phyloP scores from a whole-genome alignment of 345 rosid species.

The Orychophragmus violaceus region DNA sequence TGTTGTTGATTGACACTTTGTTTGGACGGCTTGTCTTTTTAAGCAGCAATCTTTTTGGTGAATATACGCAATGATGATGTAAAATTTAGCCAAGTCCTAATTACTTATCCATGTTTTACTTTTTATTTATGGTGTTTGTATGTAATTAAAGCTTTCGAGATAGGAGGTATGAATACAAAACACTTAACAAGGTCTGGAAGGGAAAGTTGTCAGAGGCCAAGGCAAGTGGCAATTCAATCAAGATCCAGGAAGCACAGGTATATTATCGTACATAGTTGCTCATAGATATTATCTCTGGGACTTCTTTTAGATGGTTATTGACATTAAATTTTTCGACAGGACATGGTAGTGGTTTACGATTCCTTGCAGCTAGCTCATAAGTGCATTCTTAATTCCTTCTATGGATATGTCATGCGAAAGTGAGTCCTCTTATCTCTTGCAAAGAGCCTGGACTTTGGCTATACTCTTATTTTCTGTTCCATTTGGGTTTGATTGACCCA shows the following conservation, averaged over 20 bases:
- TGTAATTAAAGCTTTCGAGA: conserved; percentile 74
- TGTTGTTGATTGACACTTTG: not conserved
- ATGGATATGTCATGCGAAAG: conserved; percentile 99
- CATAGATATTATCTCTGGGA: not conserved
- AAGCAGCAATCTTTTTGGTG: conserved; percentile 3
- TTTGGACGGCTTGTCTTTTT: conserved; percentile 9
- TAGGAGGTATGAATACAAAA: conserved; percentile 96
- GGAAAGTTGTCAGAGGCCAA: conserved; percentile 96
- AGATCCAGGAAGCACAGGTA: conserved; percentile 98
- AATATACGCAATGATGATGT: not conserved
- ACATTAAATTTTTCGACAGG: conserved; percentile 47
- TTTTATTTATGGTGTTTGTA: conserved; percentile 11
- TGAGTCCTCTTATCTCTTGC: conserved; percentile 37
- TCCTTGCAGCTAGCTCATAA: conserved; percentile 98
- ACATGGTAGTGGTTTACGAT: conserved; percentile 96
- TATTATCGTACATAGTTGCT: conserved; percentile 4
- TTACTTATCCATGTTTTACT: not conserved
- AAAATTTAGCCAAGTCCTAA: not conserved
- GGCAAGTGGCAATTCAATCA: conserved; percentile 85
- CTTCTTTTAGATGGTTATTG: conserved; percentile 4
- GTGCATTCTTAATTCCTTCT: conserved; percentile 93
- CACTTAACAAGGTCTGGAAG: conserved; percentile 96
- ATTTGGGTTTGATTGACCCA: conserved; percentile 22
- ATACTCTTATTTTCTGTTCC: conserved; percentile 3
- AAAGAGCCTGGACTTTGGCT: conserved; percentile 11